Evolutionary conservation across 225 moss, liverwort and hornwort genomes (phyloP), one percentile per base, ranked within the genome.

Genomic region (Bryoerythrophyllum caledonicum): DNA sequence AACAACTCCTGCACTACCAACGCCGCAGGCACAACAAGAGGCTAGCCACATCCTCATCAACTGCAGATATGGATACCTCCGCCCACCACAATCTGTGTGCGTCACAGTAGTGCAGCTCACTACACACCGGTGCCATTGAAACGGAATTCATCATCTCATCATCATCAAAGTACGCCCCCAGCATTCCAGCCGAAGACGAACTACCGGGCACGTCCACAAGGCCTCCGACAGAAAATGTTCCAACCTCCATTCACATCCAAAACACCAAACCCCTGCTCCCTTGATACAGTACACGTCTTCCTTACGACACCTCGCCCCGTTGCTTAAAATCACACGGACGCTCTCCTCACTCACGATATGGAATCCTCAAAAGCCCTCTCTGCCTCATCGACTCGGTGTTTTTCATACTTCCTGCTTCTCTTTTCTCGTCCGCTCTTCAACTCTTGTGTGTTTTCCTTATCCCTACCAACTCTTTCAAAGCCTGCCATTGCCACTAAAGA

Each of bases 31-130:
- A 66, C 66, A 72, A 60, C 91, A 93, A 91, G 96, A 89, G 92
- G 90, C 85, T 86, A 82, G 84, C 92, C 96, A 94, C 94, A 96
- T 96, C 96, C 94, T 85, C 85, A 89, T 37, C 87, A 90, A 91
- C 85, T 90, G 90, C 81, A 93, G 91, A 96, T 90, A 90, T 92
- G 93, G 93, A 96, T 96, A 93, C 96, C 96, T 96, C 96, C 96
- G 91, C 92, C 94, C 90, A 94, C 86, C 82, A 96, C 91, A 89
- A 90, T 13, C 10, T 37, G 88, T 80, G 83, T 78, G 84, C 84
- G 86, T 86, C 77, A 88, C 81, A 89, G 85, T 65, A 91, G 84
- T 84, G 82, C 88, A 85, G 88, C 84, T 91, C 92, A 94, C 85
- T 82, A 88, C 73, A 85, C 69, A 88, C 74, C 81, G 89, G 74